Evolutionary conservation across 345 rosid species (phyloP).

Genomic region (Eucalyptus globulus): DNA sequence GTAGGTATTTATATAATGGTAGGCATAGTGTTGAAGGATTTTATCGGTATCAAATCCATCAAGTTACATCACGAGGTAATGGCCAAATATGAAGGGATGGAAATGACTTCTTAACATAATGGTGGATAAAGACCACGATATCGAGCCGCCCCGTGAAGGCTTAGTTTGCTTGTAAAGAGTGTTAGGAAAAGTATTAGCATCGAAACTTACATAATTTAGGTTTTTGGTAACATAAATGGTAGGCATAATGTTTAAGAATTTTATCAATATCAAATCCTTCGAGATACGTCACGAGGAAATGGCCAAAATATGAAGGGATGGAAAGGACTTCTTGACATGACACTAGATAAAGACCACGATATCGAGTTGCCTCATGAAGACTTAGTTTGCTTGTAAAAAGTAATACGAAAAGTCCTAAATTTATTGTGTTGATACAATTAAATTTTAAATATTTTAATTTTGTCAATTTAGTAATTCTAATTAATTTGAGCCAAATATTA

Average conservation of each 20-base stretch:
- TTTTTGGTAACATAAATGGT: too few relatives aligned
- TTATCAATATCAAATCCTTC: too few relatives aligned
- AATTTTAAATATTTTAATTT: too few relatives aligned
- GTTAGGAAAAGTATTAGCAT: too few relatives aligned
- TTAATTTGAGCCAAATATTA: not conserved
- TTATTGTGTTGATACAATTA: too few relatives aligned
- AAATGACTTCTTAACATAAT: not conserved
- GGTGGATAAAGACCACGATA: not conserved
- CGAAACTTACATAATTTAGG: too few relatives aligned
- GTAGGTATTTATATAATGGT: not conserved
- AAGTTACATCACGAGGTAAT: not conserved
- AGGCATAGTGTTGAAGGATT: not conserved
- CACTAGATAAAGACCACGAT: not conserved
- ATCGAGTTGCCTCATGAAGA: not conserved
- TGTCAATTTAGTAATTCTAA: rapidly evolving
- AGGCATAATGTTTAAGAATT: too few relatives aligned
- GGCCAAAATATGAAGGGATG: not conserved
- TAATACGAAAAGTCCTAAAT: not conserved
- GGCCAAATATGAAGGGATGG: not conserved
- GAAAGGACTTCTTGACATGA: not conserved
- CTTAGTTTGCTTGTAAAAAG: not conserved
- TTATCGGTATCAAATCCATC: not conserved
- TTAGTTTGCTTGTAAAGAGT: not conserved
- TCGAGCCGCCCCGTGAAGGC: not conserved
- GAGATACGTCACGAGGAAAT: not conserved